Percentiles rank a stretch among this genome's conserved stretches.
phyloP scores from a whole-genome alignment of 208 protist genomes.

The Zelonia costaricensis region DNA sequence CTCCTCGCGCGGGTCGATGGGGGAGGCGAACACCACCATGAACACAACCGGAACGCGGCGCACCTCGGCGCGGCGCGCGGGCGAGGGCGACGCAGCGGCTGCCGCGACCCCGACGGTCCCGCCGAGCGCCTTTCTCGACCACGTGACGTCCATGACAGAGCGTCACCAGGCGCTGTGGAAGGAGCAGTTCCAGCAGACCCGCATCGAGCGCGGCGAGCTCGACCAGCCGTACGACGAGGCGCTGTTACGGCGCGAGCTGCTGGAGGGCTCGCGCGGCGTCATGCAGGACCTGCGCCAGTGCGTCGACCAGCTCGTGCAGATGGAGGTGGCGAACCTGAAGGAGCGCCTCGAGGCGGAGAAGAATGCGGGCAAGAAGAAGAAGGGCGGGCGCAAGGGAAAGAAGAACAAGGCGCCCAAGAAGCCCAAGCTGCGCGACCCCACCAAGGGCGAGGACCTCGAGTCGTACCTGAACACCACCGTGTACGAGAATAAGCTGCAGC shows the following conservation, averaged over 20 bases:
- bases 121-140: slow-evolving; percentile 56
- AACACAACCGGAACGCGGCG: too few species aligned
- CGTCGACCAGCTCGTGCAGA: slow-evolving; percentile 92
- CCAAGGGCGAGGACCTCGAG: slow-evolving; percentile 84
- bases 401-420: slow-evolving; percentile 79
- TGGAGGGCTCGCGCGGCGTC: slow-evolving; percentile 88
- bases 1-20: background rate
- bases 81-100: slow-evolving; percentile 1
- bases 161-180: slow-evolving; percentile 76
- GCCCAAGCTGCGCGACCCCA: slow-evolving; percentile 85
- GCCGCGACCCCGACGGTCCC: slow-evolving; percentile 34
- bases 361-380: slow-evolving; percentile 45
- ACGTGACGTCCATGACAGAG: slow-evolving; percentile 49
- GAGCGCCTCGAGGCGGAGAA: slow-evolving; percentile 76
- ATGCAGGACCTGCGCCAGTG: slow-evolving; percentile 86
- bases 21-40: too few species aligned
- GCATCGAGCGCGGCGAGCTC: slow-evolving; percentile 64
- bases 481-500: slow-evolving; percentile 85
- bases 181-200: slow-evolving; percentile 56
- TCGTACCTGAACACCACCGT: slow-evolving; percentile 77
- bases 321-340: slow-evolving; percentile 93
- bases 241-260: slow-evolving; percentile 75
- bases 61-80: too few species aligned
- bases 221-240: slow-evolving; percentile 77
- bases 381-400: slow-evolving; percentile 41